Base-by-base conservation (phyloP, 2,329 filamentous ascomycete species). In the Calonectria pteridis region DNA sequence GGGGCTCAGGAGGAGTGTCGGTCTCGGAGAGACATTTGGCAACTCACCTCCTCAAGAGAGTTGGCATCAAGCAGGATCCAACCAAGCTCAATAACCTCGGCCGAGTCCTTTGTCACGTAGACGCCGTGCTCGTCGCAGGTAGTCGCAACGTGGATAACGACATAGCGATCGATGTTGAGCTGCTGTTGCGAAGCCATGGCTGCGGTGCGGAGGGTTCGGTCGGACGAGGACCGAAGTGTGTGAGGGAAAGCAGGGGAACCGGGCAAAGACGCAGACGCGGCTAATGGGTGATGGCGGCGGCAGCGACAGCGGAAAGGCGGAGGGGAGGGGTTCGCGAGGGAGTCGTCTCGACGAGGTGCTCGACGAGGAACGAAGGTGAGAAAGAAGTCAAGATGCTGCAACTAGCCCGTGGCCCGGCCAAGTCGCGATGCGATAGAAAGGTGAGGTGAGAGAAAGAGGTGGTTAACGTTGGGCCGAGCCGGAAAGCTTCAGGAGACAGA, bases 51-150 rank as follows among this genome's bases (percentile, higher is more conserved):
- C 81, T 98, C 96, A 81, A 95, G 94, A 77, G 91, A 94, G 88
- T 96, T 97, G 78, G 95, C 94, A 84, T 98, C 96, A 76, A 98
- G 90, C 82, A 99, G 88, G 83, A 98, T 98, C 97, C 97, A 99
- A 77, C 96, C 97, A 84, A 99, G 91, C 91, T 99, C 97, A 86
- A 99, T 99, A 79, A 99, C 97, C 88, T 99, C 97, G 76, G 97
- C 97, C 73, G 97, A 98, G 87, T 99, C 97, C 87, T 98, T 98
- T 74, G 97, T 99, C 73, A 99, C 97, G 86, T 99, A 99, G 78
- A 99, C 97, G 76, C 97, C 97, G 87, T 99, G 97, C 86, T 99
- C 97, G 86, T 99, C 97, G 87, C 97, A 99, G 80, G 97, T 99
- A 43, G 97, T 99, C 77, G 97, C 97, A 83, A 98, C 96, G 86